Evolutionary conservation across 805 yeast genomes (phyloP), one percentile per base, ranked within the genome.

Genomic region (Blastobotrys robertii): DNA sequence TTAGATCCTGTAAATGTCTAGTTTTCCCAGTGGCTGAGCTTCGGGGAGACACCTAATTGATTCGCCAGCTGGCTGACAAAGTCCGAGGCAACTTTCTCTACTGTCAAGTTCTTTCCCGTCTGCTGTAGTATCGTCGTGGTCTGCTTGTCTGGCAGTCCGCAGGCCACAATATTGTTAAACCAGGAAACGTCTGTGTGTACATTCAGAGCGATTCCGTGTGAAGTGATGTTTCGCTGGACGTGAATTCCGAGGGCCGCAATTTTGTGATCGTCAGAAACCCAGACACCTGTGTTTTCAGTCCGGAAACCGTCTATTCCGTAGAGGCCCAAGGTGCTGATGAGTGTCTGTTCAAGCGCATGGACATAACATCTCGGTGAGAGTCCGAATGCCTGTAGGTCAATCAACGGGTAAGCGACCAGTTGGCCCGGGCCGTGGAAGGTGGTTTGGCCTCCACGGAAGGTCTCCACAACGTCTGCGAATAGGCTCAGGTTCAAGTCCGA

Each of bases 361-460:
- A 85, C 84, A 53, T 74, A 79, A 58, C 86, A 81, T 49, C 77
- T 70, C 1, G 82, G 76, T 0, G 79, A 68, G 38, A 83, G 63
- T 39, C 67, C 55, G 52, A 83, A 82, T 29, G 73, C 70, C 49
- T 72, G 70, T 42, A 92, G 65, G 59, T 92, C 88, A 28, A 84
- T 42, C 1, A 92, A 71, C 8, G 92, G 79, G 56, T 90, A 92
- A 4, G 85, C 77, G 2, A 88, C 95, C 32, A 86, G 58, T 62
- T 92, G 99, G 0, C 98, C 98, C 1, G 92, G 83, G 0, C 97
- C 97, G 64, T 92, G 99, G 69, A 84, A 92, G 0, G 98, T 92
- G 1, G 92, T 77, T 58, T 92, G 94, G 0, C 99, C 99, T 11
- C 99, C 99, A 48, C 99, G 68, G 42, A 77, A 77, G 0, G 92